Percentiles rank a stretch among this genome's conserved stretches.
Conservation (phyloP, 139 green algal species). For the Chlamydomonas schloesseri region DNA sequence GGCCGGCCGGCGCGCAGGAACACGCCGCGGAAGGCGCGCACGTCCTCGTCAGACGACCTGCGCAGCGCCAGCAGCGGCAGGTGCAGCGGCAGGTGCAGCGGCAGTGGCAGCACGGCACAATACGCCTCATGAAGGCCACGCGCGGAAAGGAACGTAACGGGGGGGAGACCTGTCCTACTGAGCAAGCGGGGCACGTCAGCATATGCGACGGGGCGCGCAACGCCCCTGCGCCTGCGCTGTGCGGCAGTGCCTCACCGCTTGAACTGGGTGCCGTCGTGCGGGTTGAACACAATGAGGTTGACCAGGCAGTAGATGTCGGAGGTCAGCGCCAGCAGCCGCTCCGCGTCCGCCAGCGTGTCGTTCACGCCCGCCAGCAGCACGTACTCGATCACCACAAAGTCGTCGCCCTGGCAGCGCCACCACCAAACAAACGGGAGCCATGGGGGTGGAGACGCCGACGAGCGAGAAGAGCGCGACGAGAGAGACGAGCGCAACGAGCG, state of each 20-base stretch:
- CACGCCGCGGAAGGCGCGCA: slow-evolving; percentile 33
- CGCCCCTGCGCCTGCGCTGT: too few species aligned
- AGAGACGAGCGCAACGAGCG: too few species aligned
- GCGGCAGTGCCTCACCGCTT: neutral
- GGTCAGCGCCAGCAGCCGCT: slow-evolving; percentile 29
- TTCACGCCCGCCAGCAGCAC: slow-evolving; percentile 91
- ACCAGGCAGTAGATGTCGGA: slow-evolving; percentile 78
- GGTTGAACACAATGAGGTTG: slow-evolving; percentile 93
- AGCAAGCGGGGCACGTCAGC: neutral
- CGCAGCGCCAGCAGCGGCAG: neutral
- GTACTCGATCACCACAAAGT: slow-evolving; percentile 92
- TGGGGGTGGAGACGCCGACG: too few species aligned
- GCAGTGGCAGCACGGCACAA: neutral
- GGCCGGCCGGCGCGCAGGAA: slow-evolving; percentile 69
- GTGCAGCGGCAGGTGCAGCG: neutral
- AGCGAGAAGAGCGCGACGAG: too few species aligned
- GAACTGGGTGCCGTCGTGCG: slow-evolving; percentile 69
- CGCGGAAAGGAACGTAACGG: neutral
- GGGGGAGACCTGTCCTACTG: too few species aligned
- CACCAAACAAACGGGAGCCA: too few species aligned
- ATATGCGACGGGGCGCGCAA: too few species aligned
- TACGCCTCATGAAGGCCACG: too few species aligned
- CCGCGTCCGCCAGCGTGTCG: slow-evolving; percentile 84
- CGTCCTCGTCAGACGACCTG: slow-evolving; percentile 15
- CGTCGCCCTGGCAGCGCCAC: slow-evolving; percentile 34